These are phyloP conservation scores for Annulohypoxylon bovei DNA, from an alignment of 495 filamentous ascomycete species.

Conservation along the genomic window DNA sequence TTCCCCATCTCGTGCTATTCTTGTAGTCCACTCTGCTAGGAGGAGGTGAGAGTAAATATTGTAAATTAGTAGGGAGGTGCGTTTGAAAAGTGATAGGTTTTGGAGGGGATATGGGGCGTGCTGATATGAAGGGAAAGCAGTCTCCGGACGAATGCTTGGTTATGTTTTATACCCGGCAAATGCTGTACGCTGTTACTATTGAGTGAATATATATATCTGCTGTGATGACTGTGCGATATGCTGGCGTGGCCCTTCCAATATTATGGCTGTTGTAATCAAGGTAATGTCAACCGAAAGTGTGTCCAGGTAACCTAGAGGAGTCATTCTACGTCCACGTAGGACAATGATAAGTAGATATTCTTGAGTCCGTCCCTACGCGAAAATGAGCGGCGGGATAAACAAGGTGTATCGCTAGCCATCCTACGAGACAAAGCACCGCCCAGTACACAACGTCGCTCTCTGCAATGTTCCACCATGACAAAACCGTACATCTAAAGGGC, in stretches of 20 bases:
- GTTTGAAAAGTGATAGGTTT: no score
- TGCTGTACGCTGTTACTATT: background rate
- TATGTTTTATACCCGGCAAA: background rate
- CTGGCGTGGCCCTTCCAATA: background rate
- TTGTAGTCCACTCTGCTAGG: no score
- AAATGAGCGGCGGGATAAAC: no score
- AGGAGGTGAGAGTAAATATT: no score
- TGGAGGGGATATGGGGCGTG: background rate
- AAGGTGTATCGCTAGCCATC: background rate
- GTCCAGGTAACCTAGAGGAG: background rate
- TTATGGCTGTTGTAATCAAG: background rate
- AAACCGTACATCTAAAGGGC: background rate
- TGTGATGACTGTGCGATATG: background rate
- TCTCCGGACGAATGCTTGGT: background rate
- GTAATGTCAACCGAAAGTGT: background rate
- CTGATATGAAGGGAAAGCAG: background rate
- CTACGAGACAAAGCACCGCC: background rate
- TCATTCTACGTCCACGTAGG: background rate
- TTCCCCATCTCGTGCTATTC: background rate
- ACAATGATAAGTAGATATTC: no score
- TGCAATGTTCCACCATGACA: background rate
- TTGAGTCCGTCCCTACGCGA: no score
- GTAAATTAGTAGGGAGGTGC: no score
- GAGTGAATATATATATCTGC: background rate
- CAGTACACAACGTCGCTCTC: background rate